Evolutionary conservation across 2,329 filamentous ascomycete species (phyloP).

Genomic region (Keithomyces neogunnii): DNA sequence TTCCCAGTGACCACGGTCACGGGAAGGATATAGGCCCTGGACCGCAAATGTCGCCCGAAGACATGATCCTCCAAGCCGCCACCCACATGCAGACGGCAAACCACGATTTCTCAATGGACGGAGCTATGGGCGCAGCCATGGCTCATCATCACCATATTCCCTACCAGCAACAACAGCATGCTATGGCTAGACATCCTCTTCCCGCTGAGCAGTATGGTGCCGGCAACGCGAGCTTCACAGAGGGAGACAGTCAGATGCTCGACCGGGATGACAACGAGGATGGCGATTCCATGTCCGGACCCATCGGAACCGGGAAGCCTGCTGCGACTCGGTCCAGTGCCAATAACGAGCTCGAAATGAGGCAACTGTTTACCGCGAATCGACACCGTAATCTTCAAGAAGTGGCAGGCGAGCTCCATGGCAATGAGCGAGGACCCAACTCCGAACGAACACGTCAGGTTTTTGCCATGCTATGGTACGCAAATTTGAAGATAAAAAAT

Average conservation of each 20-base stretch:
- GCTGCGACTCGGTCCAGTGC: constrained; percentile 59
- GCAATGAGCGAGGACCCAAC: constrained; percentile 71
- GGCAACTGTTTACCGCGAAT: constrained; percentile 64
- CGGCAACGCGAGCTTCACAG: constrained; percentile 44
- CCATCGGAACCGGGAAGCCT: constrained; percentile 41
- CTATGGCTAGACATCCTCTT: constrained; percentile 40
- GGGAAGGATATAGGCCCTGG: constrained; percentile 33
- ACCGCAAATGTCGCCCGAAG: constrained; percentile 46
- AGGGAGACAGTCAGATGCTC: constrained; percentile 50
- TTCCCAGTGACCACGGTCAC: constrained; percentile 34
- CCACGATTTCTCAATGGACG: constrained; percentile 41
- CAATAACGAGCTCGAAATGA: constrained; percentile 74
- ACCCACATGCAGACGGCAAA: constrained; percentile 45
- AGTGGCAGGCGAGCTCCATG: constrained; percentile 66
- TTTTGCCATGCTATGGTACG: constrained; percentile 83
- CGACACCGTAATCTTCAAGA: constrained; percentile 59
- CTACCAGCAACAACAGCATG: constrained; percentile 33
- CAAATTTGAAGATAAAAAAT: constrained; percentile 5
- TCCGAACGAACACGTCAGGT: constrained; percentile 78
- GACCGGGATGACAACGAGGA: constrained; percentile 53
- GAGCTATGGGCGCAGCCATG: constrained; percentile 35
- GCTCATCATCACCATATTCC: constrained; percentile 27
- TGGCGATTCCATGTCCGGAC: constrained; percentile 40
- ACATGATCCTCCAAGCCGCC: constrained; percentile 50
- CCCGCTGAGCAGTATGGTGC: constrained; percentile 43